Evolutionary conservation across 192 early-diverging fungal genomes (phyloP).

Genomic region (Paraglomus brasilianum): DNA sequence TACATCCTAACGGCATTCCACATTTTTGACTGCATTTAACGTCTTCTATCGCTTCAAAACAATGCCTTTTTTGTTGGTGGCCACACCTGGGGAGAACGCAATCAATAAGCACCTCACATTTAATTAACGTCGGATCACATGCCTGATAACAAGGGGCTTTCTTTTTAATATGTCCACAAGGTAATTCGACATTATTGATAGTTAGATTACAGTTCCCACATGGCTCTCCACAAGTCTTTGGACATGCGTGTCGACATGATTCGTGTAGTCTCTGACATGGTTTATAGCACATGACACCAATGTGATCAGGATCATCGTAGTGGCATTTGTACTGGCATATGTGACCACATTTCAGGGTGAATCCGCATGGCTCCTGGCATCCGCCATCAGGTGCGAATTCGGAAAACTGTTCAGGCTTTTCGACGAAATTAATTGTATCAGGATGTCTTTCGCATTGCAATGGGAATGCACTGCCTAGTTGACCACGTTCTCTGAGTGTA

Average conservation of each 20-base stretch:
- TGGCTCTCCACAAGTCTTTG: slow-evolving; percentile 42
- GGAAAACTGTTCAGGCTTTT: slow-evolving; percentile 32
- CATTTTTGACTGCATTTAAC: slow-evolving; percentile 33
- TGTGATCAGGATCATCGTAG: slow-evolving; percentile 37
- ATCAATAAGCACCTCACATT: slow-evolving; percentile 30
- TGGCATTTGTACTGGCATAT: slow-evolving; percentile 42
- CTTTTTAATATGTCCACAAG: slow-evolving; percentile 31
- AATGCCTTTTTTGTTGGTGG: slow-evolving; percentile 39
- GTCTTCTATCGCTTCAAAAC: slow-evolving; percentile 1
- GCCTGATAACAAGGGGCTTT: slow-evolving; percentile 33
- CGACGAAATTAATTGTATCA: slow-evolving; percentile 32
- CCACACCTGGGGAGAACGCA: slow-evolving; percentile 40
- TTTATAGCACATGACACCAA: slow-evolving; percentile 42
- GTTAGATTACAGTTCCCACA: slow-evolving; percentile 43
- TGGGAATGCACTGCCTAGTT: slow-evolving; percentile 45
- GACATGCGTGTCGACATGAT: slow-evolving; percentile 47
- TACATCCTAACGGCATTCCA: slow-evolving; percentile 36
- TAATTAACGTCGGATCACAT: slow-evolving; percentile 27
- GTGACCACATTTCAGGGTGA: slow-evolving; percentile 52
- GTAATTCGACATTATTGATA: slow-evolving; percentile 24
- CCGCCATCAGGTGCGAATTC: slow-evolving; percentile 53
- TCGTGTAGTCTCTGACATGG: slow-evolving; percentile 40
- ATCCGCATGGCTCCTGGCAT: slow-evolving; percentile 45
- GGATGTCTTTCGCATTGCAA: slow-evolving; percentile 51
- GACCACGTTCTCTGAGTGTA: slow-evolving; percentile 32